Conservation (phyloP, 176 grass and related monocot species). For the barley (Hordeum vulgare) region DNA sequence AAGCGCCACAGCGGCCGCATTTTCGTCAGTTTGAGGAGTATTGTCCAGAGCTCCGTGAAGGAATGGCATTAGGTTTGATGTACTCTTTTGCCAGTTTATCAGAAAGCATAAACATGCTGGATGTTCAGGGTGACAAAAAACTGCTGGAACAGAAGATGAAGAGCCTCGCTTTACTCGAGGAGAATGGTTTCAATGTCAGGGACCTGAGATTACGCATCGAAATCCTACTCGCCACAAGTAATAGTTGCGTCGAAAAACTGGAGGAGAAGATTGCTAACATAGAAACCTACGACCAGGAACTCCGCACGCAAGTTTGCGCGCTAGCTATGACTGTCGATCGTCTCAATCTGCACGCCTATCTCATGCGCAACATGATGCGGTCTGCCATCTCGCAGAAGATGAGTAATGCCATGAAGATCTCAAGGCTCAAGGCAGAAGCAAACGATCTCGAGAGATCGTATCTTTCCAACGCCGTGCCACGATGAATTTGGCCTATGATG, state of each 20-base stretch:
- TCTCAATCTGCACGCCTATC: background rate
- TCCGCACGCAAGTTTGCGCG: background rate
- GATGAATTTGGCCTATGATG: background rate
- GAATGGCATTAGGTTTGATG: slow-evolving; percentile 67
- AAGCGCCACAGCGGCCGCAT: slow-evolving; percentile 31
- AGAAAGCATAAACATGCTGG: slow-evolving; percentile 29
- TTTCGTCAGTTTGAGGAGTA: slow-evolving; percentile 23
- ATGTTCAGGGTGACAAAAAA: slow-evolving; percentile 11
- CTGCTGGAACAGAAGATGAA: slow-evolving; percentile 37
- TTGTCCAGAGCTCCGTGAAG: slow-evolving; percentile 42
- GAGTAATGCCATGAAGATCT: background rate
- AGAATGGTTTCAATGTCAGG: slow-evolving; percentile 54
- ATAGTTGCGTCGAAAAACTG: background rate
- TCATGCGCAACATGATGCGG: background rate
- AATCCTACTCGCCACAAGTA: slow-evolving; percentile 24
- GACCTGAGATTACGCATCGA: slow-evolving; percentile 33
- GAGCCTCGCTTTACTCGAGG: slow-evolving; percentile 34
- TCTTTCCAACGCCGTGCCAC: background rate
- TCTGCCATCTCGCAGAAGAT: background rate
- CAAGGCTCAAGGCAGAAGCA: slow-evolving; percentile 12
- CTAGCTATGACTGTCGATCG: background rate
- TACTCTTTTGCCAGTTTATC: slow-evolving; percentile 40
- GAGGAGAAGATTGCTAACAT: background rate
- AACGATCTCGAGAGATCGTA: background rate
- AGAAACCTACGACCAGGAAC: background rate